Evolutionary conservation across 192 early-diverging fungal species (phyloP).

Genomic region (Coemansia reversa): DNA sequence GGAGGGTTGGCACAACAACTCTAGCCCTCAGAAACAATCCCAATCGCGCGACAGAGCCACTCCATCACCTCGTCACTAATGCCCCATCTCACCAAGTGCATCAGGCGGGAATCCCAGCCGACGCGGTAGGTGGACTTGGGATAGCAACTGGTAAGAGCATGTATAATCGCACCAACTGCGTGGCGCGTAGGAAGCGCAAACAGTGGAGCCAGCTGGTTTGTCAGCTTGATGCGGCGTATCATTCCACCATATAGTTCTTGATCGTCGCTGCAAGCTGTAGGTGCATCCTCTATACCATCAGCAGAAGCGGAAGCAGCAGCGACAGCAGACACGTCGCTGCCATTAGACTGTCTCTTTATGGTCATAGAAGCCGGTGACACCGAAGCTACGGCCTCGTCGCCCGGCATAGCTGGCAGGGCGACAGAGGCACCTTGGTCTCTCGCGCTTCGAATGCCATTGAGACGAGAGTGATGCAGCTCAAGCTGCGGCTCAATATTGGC

Average conservation of each 20-base stretch:
- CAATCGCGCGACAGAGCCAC: constrained; percentile 52
- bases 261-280: constrained; percentile 6
- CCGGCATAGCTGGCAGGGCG: constrained; percentile 29
- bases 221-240: constrained; percentile 47
- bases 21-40: constrained; percentile 48
- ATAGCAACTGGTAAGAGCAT: constrained; percentile 50
- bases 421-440: not conserved
- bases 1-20: not conserved
- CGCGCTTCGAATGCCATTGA: constrained; percentile 32
- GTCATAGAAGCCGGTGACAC: constrained; percentile 17
- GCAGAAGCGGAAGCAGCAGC: not conserved
- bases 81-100: constrained; percentile 42
- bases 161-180: constrained; percentile 44
- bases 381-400: constrained; percentile 46
- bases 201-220: constrained; percentile 45
- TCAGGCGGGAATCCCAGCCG: constrained; percentile 55
- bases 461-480: constrained; percentile 48
- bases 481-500: constrained; percentile 54
- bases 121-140: constrained; percentile 57
- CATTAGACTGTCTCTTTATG: not conserved
- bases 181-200: constrained; percentile 53
- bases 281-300: not conserved
- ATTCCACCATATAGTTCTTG: constrained; percentile 42
- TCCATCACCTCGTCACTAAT: constrained; percentile 51
- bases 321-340: constrained; percentile 1